phyloP scores from a whole-genome alignment of 352 stramenopile species.

The Phytophthora kernoviae region DNA sequence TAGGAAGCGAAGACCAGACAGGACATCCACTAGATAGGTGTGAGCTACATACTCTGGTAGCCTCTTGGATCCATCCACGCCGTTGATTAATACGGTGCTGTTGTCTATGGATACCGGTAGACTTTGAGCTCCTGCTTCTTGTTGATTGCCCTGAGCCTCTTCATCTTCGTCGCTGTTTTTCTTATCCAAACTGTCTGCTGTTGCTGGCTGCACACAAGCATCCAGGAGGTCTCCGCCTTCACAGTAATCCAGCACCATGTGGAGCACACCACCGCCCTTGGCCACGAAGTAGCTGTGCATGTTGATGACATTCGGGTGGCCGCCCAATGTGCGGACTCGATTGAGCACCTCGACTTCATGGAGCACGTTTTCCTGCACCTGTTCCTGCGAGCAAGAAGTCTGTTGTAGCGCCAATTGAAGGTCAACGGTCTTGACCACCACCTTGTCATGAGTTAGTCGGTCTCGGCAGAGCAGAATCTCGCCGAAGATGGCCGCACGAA shows the following conservation, averaged over 20 bases:
- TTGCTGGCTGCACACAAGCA: conserved; percentile 41
- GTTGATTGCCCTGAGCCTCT: conserved; percentile 4
- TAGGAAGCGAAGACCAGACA: conserved; percentile 66
- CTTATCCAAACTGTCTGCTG: no score
- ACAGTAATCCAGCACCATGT: conserved; percentile 84
- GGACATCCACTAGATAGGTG: conserved; percentile 70
- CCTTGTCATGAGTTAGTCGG: conserved; percentile 51
- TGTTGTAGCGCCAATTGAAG: conserved; percentile 59
- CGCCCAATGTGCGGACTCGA: conserved; percentile 52
- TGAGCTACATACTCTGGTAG: conserved; percentile 55
- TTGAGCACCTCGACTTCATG: conserved; percentile 72
- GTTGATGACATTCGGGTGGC: conserved; percentile 75
- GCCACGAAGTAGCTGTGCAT: conserved; percentile 74
- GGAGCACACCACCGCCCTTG: conserved; percentile 46
- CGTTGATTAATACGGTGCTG: conserved; percentile 21
- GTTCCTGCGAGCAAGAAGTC: conserved; percentile 50
- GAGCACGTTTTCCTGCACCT: conserved; percentile 72
- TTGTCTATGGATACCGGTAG: not conserved
- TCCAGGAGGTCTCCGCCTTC: conserved; percentile 76
- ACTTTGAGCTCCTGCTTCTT: not conserved
- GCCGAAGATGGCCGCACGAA: conserved; percentile 70
- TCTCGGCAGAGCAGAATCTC: conserved; percentile 73
- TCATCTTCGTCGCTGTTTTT: no score
- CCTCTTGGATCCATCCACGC: conserved; percentile 29
- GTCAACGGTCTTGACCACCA: conserved; percentile 79